Conservation (phyloP, 768 basidiomycete genomes). For the Mycena pura region DNA sequence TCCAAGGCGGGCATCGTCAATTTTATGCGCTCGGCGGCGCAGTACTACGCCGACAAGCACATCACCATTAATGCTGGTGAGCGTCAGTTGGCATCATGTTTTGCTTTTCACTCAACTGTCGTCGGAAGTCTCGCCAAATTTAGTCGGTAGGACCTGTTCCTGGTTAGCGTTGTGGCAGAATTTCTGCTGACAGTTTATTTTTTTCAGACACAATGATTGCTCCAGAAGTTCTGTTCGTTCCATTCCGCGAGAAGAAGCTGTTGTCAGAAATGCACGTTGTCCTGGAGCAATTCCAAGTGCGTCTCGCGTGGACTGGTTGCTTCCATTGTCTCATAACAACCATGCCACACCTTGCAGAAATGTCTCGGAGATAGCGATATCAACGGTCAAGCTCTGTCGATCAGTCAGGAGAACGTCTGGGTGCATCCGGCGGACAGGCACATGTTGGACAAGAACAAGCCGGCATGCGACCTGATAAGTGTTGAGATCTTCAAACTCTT, state of each 20-base stretch:
- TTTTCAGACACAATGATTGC: slow-evolving; percentile 18
- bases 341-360: no score
- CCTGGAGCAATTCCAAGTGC: slow-evolving; percentile 22
- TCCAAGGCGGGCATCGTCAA: slow-evolving; percentile 29
- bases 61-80: slow-evolving; percentile 27
- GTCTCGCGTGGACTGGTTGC: no score
- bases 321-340: no score
- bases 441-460: slow-evolving; percentile 18
- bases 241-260: slow-evolving; percentile 21
- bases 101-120: no score
- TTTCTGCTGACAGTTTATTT: neutral
- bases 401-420: slow-evolving; percentile 24
- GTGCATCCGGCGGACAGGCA: slow-evolving; percentile 21
- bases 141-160: slow-evolving; percentile 10
- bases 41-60: slow-evolving; percentile 24
- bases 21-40: slow-evolving; percentile 26
- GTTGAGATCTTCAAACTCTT: slow-evolving; percentile 26
- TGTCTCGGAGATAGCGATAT: slow-evolving; percentile 20
- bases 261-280: slow-evolving; percentile 21
- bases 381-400: slow-evolving; percentile 22
- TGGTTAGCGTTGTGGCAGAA: no score
- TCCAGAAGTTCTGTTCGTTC: slow-evolving; percentile 16
- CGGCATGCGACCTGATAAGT: slow-evolving; percentile 24
- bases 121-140: slow-evolving; percentile 19
- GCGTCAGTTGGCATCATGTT: neutral